A percentile compares a stretch with the other conserved stretches of the same genome.
These are phyloP conservation scores for Vanrija sp. DNA, from an alignment of 1,284 basidiomycete species.

Conservation along the genomic window DNA sequence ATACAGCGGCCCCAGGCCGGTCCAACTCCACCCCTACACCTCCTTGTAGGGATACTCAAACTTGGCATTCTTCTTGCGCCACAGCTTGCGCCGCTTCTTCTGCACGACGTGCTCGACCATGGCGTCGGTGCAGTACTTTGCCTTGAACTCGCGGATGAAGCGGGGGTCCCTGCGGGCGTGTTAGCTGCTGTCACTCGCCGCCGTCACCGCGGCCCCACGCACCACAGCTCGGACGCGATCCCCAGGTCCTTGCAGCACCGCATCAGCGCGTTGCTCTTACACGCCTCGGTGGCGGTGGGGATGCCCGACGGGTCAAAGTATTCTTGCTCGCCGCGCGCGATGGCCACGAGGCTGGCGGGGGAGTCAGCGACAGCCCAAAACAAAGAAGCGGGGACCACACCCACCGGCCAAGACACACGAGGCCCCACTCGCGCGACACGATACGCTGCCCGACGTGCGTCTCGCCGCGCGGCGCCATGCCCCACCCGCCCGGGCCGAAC, in stretches of 20 bases:
- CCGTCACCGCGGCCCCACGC: constrained; percentile 24
- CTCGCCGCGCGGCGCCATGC: constrained; percentile 86
- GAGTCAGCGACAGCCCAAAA: not conserved
- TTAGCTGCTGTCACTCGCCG: not conserved
- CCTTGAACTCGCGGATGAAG: constrained; percentile 91
- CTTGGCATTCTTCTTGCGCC: constrained; percentile 82
- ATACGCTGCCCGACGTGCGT: constrained; percentile 84
- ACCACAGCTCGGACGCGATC: constrained; percentile 95
- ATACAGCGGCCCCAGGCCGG: not conserved
- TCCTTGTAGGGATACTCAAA: constrained; percentile 84
- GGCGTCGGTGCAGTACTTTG: constrained; percentile 76
- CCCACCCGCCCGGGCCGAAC: constrained; percentile 97
- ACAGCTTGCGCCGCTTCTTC: constrained; percentile 88
- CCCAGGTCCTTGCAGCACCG: constrained; percentile 97
- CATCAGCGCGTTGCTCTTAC: constrained; percentile 97
- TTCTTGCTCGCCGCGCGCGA: constrained; percentile 93
- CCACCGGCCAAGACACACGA: constrained; percentile 87
- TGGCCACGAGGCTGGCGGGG: constrained; percentile 68
- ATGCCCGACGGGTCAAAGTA: constrained; percentile 91
- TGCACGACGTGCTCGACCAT: constrained; percentile 75
- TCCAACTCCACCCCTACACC: constrained; percentile 10
- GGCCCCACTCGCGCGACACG: constrained; percentile 89
- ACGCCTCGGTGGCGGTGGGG: constrained; percentile 89
- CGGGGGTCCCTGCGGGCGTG: constrained; percentile 76
- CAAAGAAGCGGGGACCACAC: constrained; percentile 17